Evolutionary conservation across 2,329 filamentous ascomycete genomes (phyloP).

Genomic region (Beauveria scarabaeidicola): DNA sequence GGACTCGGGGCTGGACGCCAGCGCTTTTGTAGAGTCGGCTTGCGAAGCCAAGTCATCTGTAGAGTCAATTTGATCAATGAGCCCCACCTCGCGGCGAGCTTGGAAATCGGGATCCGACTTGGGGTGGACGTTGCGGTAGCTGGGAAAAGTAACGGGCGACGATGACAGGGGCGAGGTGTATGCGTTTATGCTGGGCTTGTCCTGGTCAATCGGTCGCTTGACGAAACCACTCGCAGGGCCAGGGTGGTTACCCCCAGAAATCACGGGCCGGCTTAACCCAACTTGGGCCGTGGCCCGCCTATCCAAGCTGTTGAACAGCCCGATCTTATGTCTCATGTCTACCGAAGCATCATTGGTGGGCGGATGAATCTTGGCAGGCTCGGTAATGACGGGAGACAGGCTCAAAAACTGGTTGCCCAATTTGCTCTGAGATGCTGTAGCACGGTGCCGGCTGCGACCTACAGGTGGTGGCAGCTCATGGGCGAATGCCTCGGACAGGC

Average conservation of each 20-base stretch:
- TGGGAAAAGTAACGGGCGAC: slow-evolving; percentile 14
- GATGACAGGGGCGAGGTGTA: slow-evolving; percentile 8
- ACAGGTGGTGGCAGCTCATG: slow-evolving; percentile 21
- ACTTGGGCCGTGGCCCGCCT: slow-evolving; percentile 58
- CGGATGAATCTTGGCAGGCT: not conserved
- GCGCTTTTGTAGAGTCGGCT: slow-evolving; percentile 8
- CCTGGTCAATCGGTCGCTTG: slow-evolving; percentile 3
- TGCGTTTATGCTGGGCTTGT: slow-evolving; percentile 1
- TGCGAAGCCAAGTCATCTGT: slow-evolving; percentile 12
- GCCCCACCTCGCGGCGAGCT: slow-evolving; percentile 7
- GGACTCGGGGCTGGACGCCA: slow-evolving; percentile 8
- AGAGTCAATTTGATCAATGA: slow-evolving; percentile 22
- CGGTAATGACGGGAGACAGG: slow-evolving; percentile 18
- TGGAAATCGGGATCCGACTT: slow-evolving; percentile 38
- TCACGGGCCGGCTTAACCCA: slow-evolving; percentile 52
- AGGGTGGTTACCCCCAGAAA: slow-evolving; percentile 50
- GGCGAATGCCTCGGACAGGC: slow-evolving; percentile 14
- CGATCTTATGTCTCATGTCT: slow-evolving; percentile 47
- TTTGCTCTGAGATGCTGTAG: slow-evolving; percentile 36
- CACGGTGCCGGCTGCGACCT: slow-evolving; percentile 28
- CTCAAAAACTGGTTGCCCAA: slow-evolving; percentile 35
- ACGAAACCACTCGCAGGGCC: not conserved
- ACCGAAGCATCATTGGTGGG: slow-evolving; percentile 19
- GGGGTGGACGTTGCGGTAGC: slow-evolving; percentile 36
- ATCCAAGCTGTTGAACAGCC: slow-evolving; percentile 49